Evolutionary conservation across 805 yeast species (phyloP).

Genomic region (Diddensiella santjacobensis): DNA sequence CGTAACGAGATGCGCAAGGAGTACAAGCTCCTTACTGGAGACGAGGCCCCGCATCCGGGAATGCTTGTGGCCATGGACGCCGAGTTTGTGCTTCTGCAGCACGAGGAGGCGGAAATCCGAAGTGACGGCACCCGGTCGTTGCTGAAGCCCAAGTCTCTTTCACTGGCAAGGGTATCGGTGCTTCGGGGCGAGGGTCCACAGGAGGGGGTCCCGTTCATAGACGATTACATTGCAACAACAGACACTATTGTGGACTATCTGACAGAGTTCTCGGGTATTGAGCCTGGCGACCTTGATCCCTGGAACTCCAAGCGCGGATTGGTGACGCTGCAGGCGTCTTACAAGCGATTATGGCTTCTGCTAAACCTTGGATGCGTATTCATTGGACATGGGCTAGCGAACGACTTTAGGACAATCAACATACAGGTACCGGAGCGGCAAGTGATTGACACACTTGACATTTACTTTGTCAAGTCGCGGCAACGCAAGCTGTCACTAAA

Average conservation of each 20-base stretch:
- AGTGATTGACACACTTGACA: constrained; percentile 83
- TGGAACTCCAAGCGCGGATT: constrained; percentile 57
- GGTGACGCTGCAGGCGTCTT: constrained; percentile 77
- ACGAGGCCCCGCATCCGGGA: constrained; percentile 73
- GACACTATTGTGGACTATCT: constrained; percentile 71
- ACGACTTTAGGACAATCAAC: constrained; percentile 91
- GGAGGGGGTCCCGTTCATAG: constrained; percentile 79
- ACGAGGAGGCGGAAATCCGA: constrained; percentile 74
- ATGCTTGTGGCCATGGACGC: constrained; percentile 91
- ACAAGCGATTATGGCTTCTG: constrained; percentile 84
- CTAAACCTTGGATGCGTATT: constrained; percentile 85
- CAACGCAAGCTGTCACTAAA: constrained; percentile 79
- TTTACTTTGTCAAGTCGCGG: constrained; percentile 68
- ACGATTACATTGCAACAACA: constrained; percentile 80
- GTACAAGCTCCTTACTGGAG: constrained; percentile 60
- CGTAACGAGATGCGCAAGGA: constrained; percentile 57
- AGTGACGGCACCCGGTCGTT: constrained; percentile 67
- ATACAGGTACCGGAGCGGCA: constrained; percentile 81
- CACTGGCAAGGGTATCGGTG: constrained; percentile 87
- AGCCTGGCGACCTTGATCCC: constrained; percentile 84
- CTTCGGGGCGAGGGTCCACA: constrained; percentile 58
- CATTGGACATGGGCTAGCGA: constrained; percentile 90
- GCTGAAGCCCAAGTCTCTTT: constrained; percentile 67
- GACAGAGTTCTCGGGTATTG: constrained; percentile 91
- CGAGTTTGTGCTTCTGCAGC: constrained; percentile 81